phyloP scores from a whole-genome alignment of 1,284 basidiomycete genomes.

The Sporisorium graminicola region DNA sequence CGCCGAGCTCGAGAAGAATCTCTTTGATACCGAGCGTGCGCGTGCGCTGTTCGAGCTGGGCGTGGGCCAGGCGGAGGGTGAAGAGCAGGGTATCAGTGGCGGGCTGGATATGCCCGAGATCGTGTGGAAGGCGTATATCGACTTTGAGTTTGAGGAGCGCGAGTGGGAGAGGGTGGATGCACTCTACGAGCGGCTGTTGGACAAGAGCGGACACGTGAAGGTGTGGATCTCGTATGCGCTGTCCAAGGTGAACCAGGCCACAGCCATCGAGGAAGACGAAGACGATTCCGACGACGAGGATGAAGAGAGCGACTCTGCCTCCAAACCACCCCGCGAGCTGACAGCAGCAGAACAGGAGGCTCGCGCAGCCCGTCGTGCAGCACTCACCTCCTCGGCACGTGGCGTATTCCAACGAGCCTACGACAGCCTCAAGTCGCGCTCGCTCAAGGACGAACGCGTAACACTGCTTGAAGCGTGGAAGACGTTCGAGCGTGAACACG shows the following conservation, averaged over 20 bases:
- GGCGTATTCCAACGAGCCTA: conserved; percentile 87
- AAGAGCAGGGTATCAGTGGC: conserved; percentile 73
- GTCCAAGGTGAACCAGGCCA: conserved; percentile 73
- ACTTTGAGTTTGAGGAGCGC: conserved; percentile 94
- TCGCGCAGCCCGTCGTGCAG: conserved; percentile 72
- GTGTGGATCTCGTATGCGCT: conserved; percentile 69
- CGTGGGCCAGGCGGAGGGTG: conserved; percentile 76
- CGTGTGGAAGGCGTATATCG: conserved; percentile 86
- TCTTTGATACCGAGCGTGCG: conserved; percentile 91
- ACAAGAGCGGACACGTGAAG: conserved; percentile 93
- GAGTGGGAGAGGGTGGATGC: conserved; percentile 85
- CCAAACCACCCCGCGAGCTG: conserved; percentile 35
- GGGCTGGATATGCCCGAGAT: conserved; percentile 94
- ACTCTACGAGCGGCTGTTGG: conserved; percentile 90
- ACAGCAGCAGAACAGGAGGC: conserved; percentile 41
- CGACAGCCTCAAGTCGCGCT: conserved; percentile 82
- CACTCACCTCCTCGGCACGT: conserved; percentile 79
- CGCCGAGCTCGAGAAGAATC: conserved; percentile 90
- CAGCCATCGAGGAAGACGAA: conserved; percentile 80
- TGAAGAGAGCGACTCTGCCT: conserved; percentile 71
- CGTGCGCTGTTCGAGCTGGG: conserved; percentile 96
- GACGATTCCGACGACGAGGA: conserved; percentile 76
- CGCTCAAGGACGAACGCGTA: conserved; percentile 90
- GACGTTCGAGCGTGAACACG: conserved; percentile 84
- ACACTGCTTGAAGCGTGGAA: conserved; percentile 93